A percentile compares a stretch with the other conserved stretches of the same genome.
Conservation (phyloP, 169 alveolate genomes). For the Eimeria acervulina region DNA sequence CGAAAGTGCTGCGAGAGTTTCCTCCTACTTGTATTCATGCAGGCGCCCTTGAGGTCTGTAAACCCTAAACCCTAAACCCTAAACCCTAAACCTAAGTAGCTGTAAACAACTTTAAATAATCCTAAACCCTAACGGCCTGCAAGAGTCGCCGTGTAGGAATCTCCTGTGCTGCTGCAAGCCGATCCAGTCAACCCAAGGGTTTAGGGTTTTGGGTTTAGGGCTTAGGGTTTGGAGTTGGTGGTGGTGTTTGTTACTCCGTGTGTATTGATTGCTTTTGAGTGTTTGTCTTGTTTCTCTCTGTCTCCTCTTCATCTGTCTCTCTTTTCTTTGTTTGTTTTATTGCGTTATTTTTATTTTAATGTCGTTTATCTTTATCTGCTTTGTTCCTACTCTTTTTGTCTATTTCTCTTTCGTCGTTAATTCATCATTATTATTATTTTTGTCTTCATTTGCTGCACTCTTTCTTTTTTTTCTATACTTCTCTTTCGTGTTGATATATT, state of each 20-base stretch:
- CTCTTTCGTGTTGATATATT: not conserved
- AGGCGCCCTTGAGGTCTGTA: conserved; percentile 61
- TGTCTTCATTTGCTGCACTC: not conserved
- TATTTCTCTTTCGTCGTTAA: not conserved
- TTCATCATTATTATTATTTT: not conserved
- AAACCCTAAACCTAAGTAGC: conserved; percentile 39
- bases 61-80: conserved; percentile 59
- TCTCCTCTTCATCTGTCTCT: not conserved
- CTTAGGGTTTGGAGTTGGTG: too few relatives aligned
- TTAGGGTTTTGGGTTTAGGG: too few relatives aligned
- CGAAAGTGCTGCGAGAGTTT: not conserved
- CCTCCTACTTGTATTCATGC: conserved; percentile 67
- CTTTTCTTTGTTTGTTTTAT: not conserved
- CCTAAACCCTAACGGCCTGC: not conserved
- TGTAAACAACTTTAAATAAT: too few relatives aligned
- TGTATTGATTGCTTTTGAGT: too few relatives aligned
- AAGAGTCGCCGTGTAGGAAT: too few relatives aligned
- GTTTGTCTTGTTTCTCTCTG: not conserved
- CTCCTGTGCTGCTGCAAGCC: too few relatives aligned
- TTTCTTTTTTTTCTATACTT: not conserved
- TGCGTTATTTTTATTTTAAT: not conserved
- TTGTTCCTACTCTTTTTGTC: not conserved
- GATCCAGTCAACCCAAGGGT: too few relatives aligned
- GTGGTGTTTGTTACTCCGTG: too few relatives aligned
- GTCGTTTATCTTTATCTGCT: not conserved